Percentiles rank a stretch among this genome's conserved stretches.
phyloP scores from a whole-genome alignment of 495 filamentous ascomycete genomes.

The Lasiosphaeria miniovina region DNA sequence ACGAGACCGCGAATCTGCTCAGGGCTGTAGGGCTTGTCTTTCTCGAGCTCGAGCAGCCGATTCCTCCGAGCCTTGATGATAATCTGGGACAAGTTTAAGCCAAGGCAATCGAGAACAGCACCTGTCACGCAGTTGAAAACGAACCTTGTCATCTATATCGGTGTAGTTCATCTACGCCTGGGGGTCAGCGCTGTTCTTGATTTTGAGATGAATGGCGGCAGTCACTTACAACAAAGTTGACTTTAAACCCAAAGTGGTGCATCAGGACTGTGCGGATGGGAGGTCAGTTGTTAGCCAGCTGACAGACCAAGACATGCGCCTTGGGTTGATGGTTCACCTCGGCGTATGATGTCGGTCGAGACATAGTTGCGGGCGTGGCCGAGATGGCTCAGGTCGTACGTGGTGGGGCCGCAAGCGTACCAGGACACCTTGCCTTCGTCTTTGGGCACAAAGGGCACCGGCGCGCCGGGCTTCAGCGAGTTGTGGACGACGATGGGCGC shows the following conservation, averaged over 20 bases:
- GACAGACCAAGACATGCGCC: slow-evolving; percentile 54
- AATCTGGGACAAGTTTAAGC: slow-evolving; percentile 50
- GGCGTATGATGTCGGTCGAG: slow-evolving; percentile 84
- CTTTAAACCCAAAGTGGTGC: slow-evolving; percentile 82
- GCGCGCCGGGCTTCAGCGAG: slow-evolving; percentile 65
- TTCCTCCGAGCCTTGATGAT: slow-evolving; percentile 80
- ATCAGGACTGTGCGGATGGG: slow-evolving; percentile 36
- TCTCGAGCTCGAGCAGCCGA: slow-evolving; percentile 64
- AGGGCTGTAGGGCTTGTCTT: slow-evolving; percentile 42
- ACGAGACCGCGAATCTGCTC: slow-evolving; percentile 49
- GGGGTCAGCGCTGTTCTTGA: background rate
- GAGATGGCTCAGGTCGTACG: slow-evolving; percentile 42
- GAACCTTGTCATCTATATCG: slow-evolving; percentile 84
- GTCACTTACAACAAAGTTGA: slow-evolving; percentile 66
- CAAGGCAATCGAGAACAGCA: background rate
- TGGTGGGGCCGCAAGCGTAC: slow-evolving; percentile 92
- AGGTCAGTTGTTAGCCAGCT: too few species aligned
- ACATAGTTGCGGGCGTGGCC: slow-evolving; percentile 82
- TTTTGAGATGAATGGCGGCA: background rate
- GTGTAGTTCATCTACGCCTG: slow-evolving; percentile 76
- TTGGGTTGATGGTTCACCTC: slow-evolving; percentile 39
- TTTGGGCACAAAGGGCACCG: slow-evolving; percentile 73
- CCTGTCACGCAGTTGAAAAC: background rate
- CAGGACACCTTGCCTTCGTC: slow-evolving; percentile 74
- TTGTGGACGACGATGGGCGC: slow-evolving; percentile 66